Evolutionary conservation across 306 rosid species (phyloP), one percentile per base, ranked within the genome.

Genomic region (Lathyrus tuberosus): DNA sequence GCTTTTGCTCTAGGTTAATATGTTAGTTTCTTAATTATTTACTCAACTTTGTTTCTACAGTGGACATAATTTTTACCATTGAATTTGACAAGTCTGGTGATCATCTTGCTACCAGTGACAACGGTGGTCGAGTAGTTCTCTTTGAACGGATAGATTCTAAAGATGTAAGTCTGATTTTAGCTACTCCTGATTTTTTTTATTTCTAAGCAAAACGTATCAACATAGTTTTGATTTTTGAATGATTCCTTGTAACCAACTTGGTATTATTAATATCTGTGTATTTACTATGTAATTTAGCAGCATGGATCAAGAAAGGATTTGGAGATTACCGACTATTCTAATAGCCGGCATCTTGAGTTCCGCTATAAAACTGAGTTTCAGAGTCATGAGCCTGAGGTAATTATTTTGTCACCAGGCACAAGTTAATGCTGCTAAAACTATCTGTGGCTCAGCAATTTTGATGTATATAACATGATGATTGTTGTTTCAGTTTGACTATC

Each of bases 341-440:
- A 84, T 44, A 64, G 76, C 52, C 89, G 95, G 91, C 99, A 95
- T 83, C 97, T 96, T 3, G 99, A 95, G 85, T 95, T 95, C 76
- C 99, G 96, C 56, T 95, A 95, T 72, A 91, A 95, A 85, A 95
- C 99, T 3, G 99, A 95, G 91, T 95, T 95, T 80, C 99, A 95
- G 89, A 91, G 97, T 82, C 99, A 95, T 63, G 99, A 95, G 84
- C 99, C 99, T 5, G 99, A 95, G 97, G 99, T 82, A 74, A 46
- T 51, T 11, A n/a, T 63, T 70, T 46, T 0, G 37, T 74, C 68
- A 5, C 72, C 43, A 4, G 40, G 56, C 72, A 13, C 77, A 6
- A 2, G 18, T 60, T 59, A 24, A 33, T 76, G 26, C 40, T 46
- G 62, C 75, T 10, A 38, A 70, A 52, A 24, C 57, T 77, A 26